Evolutionary conservation across 2,329 filamentous ascomycete species (phyloP).

Genomic region (Phyllosticta citriasiana): DNA sequence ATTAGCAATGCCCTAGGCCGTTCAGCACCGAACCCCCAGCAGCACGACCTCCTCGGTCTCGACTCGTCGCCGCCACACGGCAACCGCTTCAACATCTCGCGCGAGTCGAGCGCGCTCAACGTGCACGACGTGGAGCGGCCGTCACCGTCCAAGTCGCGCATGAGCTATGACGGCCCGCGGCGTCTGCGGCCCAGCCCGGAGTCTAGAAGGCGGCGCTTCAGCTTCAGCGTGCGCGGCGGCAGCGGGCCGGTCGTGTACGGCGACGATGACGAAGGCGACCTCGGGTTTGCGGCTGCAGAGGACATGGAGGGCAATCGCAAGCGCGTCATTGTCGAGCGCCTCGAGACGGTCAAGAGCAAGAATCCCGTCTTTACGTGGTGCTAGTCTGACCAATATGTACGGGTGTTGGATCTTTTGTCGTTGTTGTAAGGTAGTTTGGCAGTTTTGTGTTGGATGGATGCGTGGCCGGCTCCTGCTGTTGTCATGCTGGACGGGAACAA

Average conservation of each 20-base stretch:
- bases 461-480: neutral
- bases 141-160: constrained; percentile 26
- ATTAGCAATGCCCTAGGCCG: constrained; percentile 63
- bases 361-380: constrained; percentile 98
- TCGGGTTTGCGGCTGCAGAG: constrained; percentile 88
- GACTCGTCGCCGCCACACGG: constrained; percentile 36
- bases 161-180: constrained; percentile 33
- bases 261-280: constrained; percentile 73
- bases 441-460: neutral
- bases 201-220: constrained; percentile 32
- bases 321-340: constrained; percentile 91
- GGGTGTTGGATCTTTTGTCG: neutral
- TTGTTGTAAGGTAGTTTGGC: neutral
- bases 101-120: constrained; percentile 35
- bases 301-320: constrained; percentile 85
- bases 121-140: constrained; percentile 18
- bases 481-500: neutral
- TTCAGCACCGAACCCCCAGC: constrained; percentile 24
- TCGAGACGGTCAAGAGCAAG: constrained; percentile 90
- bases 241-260: constrained; percentile 28
- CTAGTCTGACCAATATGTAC: constrained; percentile 33
- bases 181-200: constrained; percentile 18
- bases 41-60: constrained; percentile 60
- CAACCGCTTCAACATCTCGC: constrained; percentile 40
- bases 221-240: constrained; percentile 27